Evolutionary conservation across 192 early-diverging fungal species (phyloP).

Genomic region (Coemansia sp.): DNA sequence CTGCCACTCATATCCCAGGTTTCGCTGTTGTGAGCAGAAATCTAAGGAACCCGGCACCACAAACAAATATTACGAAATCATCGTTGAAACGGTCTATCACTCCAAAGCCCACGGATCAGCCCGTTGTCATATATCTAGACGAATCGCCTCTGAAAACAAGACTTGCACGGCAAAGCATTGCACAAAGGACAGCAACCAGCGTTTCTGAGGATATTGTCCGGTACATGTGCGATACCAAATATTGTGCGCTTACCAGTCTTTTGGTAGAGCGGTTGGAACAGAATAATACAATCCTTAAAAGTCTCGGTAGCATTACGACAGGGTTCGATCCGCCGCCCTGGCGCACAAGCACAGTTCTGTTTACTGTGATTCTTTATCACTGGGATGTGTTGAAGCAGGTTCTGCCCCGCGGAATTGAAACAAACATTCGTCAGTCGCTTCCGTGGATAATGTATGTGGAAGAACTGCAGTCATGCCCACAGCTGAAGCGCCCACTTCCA

Average conservation of each 20-base stretch:
- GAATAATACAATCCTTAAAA: not conserved
- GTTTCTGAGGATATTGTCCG: constrained; percentile 26
- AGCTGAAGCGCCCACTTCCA: constrained; percentile 21
- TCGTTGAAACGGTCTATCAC: not conserved
- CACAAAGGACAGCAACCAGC: constrained; percentile 12
- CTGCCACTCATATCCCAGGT: not conserved
- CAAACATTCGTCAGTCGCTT: constrained; percentile 11
- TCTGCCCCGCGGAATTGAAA: constrained; percentile 13
- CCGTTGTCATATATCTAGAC: constrained; percentile 34
- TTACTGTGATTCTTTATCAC: constrained; percentile 34
- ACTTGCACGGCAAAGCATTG: not conserved
- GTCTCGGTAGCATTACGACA: not conserved
- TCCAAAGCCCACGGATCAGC: not conserved
- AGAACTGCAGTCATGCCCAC: constrained; percentile 18
- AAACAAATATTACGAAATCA: not conserved
- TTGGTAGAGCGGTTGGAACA: constrained; percentile 26
- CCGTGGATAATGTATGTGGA: constrained; percentile 54
- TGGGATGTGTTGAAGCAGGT: constrained; percentile 22
- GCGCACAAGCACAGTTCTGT: constrained; percentile 33
- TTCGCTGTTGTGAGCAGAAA: not conserved
- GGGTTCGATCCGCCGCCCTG: constrained; percentile 35
- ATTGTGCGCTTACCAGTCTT: constrained; percentile 28
- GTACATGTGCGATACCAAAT: constrained; percentile 12
- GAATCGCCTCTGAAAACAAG: constrained; percentile 12
- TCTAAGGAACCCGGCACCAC: not conserved